phyloP scores from a whole-genome alignment of 805 yeast species.

The Nakazawaea wyomingensis region DNA sequence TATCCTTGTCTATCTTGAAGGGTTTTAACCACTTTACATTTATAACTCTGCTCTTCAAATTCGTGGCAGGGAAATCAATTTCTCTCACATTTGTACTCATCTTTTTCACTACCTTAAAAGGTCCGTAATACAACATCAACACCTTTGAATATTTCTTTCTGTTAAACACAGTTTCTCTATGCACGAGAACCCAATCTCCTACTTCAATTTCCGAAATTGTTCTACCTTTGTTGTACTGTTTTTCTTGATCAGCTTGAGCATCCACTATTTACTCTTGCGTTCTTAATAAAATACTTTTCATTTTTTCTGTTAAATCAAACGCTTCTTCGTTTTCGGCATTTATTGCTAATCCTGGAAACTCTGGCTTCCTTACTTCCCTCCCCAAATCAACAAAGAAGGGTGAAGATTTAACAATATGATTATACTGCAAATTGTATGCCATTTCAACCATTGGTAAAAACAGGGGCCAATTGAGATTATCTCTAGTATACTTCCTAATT shows the following conservation, averaged over 20 bases:
- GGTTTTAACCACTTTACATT: neutral
- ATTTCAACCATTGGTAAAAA: neutral
- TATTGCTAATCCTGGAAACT: neutral
- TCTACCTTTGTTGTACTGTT: neutral
- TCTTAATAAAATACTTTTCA: neutral
- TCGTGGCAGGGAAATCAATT: neutral
- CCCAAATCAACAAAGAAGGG: neutral
- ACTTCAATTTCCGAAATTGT: too few relatives aligned
- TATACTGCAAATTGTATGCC: neutral
- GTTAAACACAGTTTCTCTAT: neutral
- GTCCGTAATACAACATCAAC: neutral
- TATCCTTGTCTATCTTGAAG: neutral
- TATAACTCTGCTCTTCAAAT: neutral
- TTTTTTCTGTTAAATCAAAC: neutral
- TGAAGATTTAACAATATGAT: neutral
- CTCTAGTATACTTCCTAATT: too few relatives aligned
- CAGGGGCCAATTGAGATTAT: neutral
- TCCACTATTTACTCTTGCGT: neutral
- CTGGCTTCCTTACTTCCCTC: neutral
- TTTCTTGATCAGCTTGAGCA: neutral
- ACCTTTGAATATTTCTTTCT: neutral
- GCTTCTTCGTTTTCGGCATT: neutral
- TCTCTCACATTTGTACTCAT: neutral
- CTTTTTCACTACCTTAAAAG: neutral
- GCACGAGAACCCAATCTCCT: neutral